Conservation (phyloP, 441 rosid species). For the Pelargonium myrrhifolium region DNA sequence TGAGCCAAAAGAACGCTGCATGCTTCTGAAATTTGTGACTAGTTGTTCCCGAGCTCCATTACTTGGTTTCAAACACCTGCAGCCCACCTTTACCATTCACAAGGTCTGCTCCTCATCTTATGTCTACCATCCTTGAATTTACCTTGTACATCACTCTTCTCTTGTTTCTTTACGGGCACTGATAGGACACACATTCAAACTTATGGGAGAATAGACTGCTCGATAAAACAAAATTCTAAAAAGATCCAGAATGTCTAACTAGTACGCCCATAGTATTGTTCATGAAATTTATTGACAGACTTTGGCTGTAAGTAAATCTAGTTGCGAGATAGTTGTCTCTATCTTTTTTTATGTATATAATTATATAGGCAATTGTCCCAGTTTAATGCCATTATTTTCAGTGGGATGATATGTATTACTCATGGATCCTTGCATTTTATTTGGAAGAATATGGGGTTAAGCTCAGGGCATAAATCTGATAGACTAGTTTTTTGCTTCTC, state of each 20-base stretch:
- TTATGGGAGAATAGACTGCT: neutral
- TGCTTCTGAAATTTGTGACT: constrained; percentile 95
- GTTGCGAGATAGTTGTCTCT: too few species aligned
- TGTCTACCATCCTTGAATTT: neutral
- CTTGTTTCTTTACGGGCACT: neutral
- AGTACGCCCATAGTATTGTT: neutral
- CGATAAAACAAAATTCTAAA: neutral
- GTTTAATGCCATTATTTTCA: neutral
- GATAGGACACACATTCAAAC: neutral
- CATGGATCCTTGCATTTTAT: neutral
- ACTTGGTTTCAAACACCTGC: constrained; percentile 91
- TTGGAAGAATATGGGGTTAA: neutral
- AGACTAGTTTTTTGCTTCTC: neutral
- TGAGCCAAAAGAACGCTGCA: constrained; percentile 80
- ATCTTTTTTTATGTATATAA: too few species aligned
- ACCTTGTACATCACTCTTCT: neutral
- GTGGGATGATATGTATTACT: neutral
- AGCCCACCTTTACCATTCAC: constrained; percentile 89
- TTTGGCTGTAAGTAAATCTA: neutral
- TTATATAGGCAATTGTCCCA: too few species aligned
- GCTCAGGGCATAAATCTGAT: neutral
- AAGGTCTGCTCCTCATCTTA: constrained; percentile 42
- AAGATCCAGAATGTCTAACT: neutral
- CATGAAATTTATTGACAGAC: neutral
- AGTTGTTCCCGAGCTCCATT: constrained; percentile 98